Base-by-base conservation (phyloP, 2,329 filamentous ascomycete genomes). In the Colletotrichum sp. region DNA sequence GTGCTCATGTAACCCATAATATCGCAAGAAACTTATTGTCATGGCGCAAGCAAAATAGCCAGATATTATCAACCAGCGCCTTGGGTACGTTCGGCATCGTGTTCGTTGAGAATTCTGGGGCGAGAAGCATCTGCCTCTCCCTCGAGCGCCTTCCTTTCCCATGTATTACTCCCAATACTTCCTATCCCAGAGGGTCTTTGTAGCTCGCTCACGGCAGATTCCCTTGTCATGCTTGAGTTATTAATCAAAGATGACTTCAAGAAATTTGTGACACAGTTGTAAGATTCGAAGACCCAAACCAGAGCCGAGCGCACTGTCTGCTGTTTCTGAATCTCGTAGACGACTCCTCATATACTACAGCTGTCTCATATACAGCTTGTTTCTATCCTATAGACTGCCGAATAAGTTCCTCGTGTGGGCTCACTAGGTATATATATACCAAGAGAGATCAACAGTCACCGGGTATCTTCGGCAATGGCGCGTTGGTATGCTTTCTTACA, bases 371-470 rank as follows among this genome's bases (percentile, higher is more conserved):
- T 21, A 48, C 18, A 48, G 38, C 43, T 48, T 21, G n/a, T 48
- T 48, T 3, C 7, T n/a, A 1, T 8, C 1, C n/a, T 21, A 3
- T 13, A 1, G n/a, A 21, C 5, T 21, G n/a, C 2, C n/a, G 10
- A 12, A 13, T n/a, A 4, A 3, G 18, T 48, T 21, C n/a, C 3
- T 48, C 43, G 2, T 48, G 2, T 8, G 1, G 36, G 16, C 2
- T 38, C 2, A 16, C 16, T 18, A 2, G 4, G 4, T 38, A 7
- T 38, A 38, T 16, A 18, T 38, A 38, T 18, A 38, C 36, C 21
- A 24, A 24, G 21, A 24, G 21, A 24, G 21, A 24, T 24, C 21
- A 24, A 24, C 21, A 24, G 21, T 24, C 21, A 24, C 21, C 21
- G 21, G 21, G 21, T 24, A 24, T 24, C 21, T 24, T 24, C 21